Percentiles rank a stretch among this genome's conserved stretches.
Conservation (phyloP, 495 filamentous ascomycete species). For the Aspergillus haitiensis region DNA sequence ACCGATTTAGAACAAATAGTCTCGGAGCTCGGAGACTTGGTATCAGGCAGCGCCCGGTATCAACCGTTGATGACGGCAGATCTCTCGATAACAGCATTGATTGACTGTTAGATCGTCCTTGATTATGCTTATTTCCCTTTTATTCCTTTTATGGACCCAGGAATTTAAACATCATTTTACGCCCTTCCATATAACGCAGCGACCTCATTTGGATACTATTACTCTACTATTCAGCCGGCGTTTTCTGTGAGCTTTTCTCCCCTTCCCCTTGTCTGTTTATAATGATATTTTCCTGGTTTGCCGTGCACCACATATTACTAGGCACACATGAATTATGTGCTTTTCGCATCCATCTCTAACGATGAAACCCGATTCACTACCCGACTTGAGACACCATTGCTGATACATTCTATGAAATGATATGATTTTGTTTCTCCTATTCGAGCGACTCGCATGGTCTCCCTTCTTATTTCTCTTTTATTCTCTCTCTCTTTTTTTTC, state of each 20-base stretch:
- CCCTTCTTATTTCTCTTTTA: conserved; percentile 17
- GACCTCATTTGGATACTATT: conserved; percentile 30
- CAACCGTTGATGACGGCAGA: conserved; percentile 34
- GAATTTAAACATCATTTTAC: conserved; percentile 21
- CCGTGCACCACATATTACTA: not conserved
- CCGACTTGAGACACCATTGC: conserved; percentile 13
- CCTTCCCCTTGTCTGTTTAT: conserved; percentile 1
- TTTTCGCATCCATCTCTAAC: conserved; percentile 18
- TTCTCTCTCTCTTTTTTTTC: conserved; percentile 8
- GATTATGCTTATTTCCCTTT: not conserved
- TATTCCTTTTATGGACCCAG: conserved; percentile 1
- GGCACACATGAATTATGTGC: conserved; percentile 6
- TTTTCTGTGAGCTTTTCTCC: conserved; percentile 26
- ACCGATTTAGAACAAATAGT: conserved; percentile 43
- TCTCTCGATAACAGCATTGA: conserved; percentile 40
- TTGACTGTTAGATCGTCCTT: conserved; percentile 22
- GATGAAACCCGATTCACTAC: conserved; percentile 16
- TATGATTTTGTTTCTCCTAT: conserved; percentile 8
- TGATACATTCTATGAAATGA: conserved; percentile 21
- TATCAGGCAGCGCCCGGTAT: conserved; percentile 36
- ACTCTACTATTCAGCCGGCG: conserved; percentile 30
- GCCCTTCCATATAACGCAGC: conserved; percentile 36
- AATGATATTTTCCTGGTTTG: conserved; percentile 7
- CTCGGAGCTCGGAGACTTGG: conserved; percentile 42
- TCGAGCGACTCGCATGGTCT: conserved; percentile 12